Conservation (phyloP, 176 grass and related monocot species). For the Areca catechu region DNA sequence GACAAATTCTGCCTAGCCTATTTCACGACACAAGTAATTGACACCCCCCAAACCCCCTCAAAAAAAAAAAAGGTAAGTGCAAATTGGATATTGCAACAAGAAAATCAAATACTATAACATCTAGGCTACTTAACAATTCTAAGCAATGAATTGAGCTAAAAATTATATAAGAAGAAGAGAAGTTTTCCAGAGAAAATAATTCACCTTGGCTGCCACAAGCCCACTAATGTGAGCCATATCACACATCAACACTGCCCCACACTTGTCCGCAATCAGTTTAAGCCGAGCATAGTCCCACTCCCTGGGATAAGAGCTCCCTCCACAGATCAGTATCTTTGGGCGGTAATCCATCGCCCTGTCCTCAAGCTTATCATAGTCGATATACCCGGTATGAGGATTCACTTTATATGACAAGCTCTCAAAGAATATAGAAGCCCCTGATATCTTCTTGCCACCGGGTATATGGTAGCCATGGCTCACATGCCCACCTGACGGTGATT, state of each 20-base stretch:
- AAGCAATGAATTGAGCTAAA: too few relatives aligned
- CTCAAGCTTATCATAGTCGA: constrained; percentile 14
- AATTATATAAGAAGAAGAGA: too few relatives aligned
- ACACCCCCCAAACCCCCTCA: too few relatives aligned
- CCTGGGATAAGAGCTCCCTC: constrained; percentile 12
- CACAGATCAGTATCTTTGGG: constrained; percentile 11
- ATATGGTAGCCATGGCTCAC: constrained; percentile 9
- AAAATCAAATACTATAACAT: too few relatives aligned
- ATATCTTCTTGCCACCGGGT: constrained; percentile 9
- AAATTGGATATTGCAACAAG: too few relatives aligned
- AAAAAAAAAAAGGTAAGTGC: too few relatives aligned
- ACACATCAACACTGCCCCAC: constrained; percentile 6
- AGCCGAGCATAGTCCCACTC: constrained; percentile 10
- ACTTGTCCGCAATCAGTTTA: constrained; percentile 3
- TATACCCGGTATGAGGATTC: not conserved
- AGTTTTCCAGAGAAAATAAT: too few relatives aligned
- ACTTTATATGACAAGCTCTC: constrained; percentile 11
- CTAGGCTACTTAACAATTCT: too few relatives aligned
- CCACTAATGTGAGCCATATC: constrained; percentile 11
- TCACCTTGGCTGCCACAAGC: constrained; percentile 2
- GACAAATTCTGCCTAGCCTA: too few relatives aligned
- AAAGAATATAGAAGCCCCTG: constrained; percentile 8
- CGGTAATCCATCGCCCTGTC: constrained; percentile 7
- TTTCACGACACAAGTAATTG: too few relatives aligned
- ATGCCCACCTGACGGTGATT: constrained; percentile 7